Evolutionary conservation across 331 rosid genomes (phyloP).

Genomic region (Ulmus americana): DNA sequence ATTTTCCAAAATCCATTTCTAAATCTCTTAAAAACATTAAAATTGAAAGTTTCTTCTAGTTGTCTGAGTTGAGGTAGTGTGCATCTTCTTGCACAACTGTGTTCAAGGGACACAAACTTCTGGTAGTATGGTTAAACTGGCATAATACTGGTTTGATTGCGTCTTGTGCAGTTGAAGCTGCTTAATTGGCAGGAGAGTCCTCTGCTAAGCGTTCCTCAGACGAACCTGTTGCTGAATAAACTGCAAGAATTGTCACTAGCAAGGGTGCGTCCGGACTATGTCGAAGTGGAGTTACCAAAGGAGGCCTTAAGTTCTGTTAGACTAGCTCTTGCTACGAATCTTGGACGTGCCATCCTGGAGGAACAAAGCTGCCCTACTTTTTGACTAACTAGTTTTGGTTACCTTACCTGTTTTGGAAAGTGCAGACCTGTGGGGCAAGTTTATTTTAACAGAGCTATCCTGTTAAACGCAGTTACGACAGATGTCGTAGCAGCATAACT

Average conservation of each 20-base stretch:
- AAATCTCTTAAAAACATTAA: not conserved
- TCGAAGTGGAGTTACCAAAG: conserved; percentile 49
- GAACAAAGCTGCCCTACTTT: conserved; percentile 29
- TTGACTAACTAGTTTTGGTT: not conserved
- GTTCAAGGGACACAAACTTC: not conserved
- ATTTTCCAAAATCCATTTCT: conserved; percentile 1
- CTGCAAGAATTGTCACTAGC: conserved; percentile 78
- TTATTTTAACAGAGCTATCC: no score
- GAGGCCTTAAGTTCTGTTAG: conserved; percentile 63
- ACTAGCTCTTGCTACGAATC: conserved; percentile 78
- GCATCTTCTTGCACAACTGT: no score
- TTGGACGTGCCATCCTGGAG: conserved; percentile 78
- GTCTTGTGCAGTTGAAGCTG: conserved; percentile 62
- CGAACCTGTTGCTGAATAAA: conserved; percentile 69
- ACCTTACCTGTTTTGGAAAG: not conserved
- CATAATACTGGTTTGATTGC: conserved; percentile 7
- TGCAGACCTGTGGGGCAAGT: no score
- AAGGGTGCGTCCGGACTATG: conserved; percentile 53
- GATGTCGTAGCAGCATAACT: no score
- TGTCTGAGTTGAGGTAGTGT: no score
- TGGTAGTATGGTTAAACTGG: not conserved
- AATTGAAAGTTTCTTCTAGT: not conserved
- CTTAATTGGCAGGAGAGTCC: conserved; percentile 73
- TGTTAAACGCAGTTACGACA: no score
- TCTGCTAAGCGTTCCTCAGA: conserved; percentile 61